Evolutionary conservation across 768 basidiomycete genomes (phyloP).

Genomic region (Stropharia rugosoannulata): DNA sequence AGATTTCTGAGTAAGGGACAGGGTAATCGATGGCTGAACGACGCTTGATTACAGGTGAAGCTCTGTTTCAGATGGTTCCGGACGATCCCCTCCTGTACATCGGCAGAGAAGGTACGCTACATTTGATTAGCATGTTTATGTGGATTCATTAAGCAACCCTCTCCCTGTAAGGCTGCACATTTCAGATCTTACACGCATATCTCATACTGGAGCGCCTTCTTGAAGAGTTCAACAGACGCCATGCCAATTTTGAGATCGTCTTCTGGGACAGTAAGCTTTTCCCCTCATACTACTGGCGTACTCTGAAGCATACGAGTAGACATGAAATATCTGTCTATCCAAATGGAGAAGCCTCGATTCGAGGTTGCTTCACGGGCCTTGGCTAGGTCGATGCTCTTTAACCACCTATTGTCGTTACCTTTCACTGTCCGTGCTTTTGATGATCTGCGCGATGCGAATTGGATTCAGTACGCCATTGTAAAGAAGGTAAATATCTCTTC

Average conservation of each 20-base stretch:
- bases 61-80: constrained; percentile 56
- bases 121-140: constrained; percentile 3
- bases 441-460: constrained; percentile 42
- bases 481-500: constrained; percentile 36
- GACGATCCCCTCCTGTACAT: constrained; percentile 62
- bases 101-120: constrained; percentile 40
- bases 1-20: neutral
- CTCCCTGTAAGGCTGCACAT: constrained; percentile 41
- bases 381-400: constrained; percentile 50
- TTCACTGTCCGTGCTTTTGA: constrained; percentile 47
- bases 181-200: constrained; percentile 65
- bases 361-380: constrained; percentile 46
- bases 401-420: constrained; percentile 42
- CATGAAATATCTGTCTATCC: constrained; percentile 40
- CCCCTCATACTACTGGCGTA: neutral
- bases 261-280: constrained; percentile 53
- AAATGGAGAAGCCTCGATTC: constrained; percentile 33
- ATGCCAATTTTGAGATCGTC: constrained; percentile 58
- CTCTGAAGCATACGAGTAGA: constrained; percentile 28
- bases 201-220: constrained; percentile 53
- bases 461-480: constrained; percentile 42
- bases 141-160: neutral
- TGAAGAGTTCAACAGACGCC: constrained; percentile 44
- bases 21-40: constrained; percentile 1
- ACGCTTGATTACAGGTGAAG: constrained; percentile 47